Conservation (phyloP, 2,329 filamentous ascomycete genomes). For the Trichocomaceae sp. region DNA sequence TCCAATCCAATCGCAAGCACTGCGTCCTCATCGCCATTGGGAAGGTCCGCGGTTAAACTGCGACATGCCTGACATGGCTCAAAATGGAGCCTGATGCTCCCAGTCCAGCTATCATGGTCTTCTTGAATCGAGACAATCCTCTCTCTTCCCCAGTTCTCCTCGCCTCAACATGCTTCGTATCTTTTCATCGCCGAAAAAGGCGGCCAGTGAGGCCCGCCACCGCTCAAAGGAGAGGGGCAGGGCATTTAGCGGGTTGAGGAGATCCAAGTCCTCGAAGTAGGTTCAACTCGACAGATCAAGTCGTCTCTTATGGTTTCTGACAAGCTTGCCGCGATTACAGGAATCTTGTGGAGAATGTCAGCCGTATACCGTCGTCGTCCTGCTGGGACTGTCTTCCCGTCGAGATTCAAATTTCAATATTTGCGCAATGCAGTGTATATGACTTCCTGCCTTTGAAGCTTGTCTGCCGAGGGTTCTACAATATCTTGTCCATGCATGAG, state of each 20-base stretch:
- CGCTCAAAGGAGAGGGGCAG: slow-evolving; percentile 25
- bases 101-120: neutral
- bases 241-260: slow-evolving; percentile 24
- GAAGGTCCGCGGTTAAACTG: neutral
- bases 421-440: slow-evolving; percentile 33
- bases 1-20: neutral
- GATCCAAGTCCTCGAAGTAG: slow-evolving; percentile 16
- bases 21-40: neutral
- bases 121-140: neutral
- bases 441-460: slow-evolving; percentile 34
- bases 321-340: neutral
- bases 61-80: neutral
- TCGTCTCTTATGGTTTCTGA: neutral
- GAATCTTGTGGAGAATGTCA: neutral
- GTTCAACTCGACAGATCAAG: no score
- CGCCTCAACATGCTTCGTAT: slow-evolving; percentile 31
- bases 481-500: slow-evolving; percentile 33
- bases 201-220: slow-evolving; percentile 29
- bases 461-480: slow-evolving; percentile 33
- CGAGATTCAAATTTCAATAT: slow-evolving; percentile 38
- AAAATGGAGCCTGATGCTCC: neutral
- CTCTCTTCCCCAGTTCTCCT: slow-evolving; percentile 21
- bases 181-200: slow-evolving; percentile 23
- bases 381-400: slow-evolving; percentile 36
- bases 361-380: slow-evolving; percentile 18